A percentile compares a stretch with the other conserved stretches of the same genome.
Evolutionary conservation across 1,139 yeast genomes (phyloP).

Genomic region (Hansenula sp.): DNA sequence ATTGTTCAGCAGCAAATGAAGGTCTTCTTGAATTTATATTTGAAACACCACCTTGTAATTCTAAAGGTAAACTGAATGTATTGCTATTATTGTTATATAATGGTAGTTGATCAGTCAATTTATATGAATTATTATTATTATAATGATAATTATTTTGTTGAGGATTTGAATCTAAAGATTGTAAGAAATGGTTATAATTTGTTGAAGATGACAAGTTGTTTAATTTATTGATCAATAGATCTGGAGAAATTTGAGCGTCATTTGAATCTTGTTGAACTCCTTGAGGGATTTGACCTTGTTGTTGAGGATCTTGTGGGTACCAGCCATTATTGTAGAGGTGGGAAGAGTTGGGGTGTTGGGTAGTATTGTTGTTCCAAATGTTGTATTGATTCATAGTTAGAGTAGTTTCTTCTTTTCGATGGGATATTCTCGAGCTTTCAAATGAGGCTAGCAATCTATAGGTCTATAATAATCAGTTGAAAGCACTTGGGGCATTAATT

Average conservation of each 20-base stretch:
- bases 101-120: neutral
- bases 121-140: neutral
- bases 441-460: neutral
- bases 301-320: constrained; percentile 7
- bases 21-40: constrained; percentile 62
- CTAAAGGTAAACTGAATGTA: constrained; percentile 47
- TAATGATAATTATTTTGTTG: neutral
- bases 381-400: constrained; percentile 13
- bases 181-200: constrained; percentile 8
- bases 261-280: constrained; percentile 5
- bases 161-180: neutral
- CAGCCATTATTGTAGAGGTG: neutral
- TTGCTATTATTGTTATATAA: neutral
- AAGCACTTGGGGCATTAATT: no score
- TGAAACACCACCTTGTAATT: constrained; percentile 62
- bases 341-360: neutral
- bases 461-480: neutral
- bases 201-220: constrained; percentile 11
- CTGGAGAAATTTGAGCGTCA: constrained; percentile 8
- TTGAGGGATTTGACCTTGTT: neutral
- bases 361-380: constrained; percentile 11
- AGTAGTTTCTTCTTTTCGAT: no score
- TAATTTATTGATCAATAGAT: constrained; percentile 15
- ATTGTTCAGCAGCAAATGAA: constrained; percentile 54
- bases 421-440: neutral